phyloP scores from a whole-genome alignment of 257 asterid genomes.

The Prunella vulgaris region DNA sequence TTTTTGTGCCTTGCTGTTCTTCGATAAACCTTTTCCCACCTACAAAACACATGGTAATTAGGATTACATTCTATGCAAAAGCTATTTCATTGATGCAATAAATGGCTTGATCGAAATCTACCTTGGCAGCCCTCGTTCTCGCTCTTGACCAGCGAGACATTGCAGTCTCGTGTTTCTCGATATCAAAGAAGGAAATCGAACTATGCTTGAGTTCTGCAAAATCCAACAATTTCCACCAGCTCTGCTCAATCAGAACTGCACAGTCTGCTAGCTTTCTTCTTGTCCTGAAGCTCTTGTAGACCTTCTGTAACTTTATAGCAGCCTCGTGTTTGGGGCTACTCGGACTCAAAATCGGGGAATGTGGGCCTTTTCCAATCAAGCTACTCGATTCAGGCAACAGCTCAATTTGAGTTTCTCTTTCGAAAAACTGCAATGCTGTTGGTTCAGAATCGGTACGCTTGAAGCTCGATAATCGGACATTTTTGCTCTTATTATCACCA shows the following conservation, averaged over 20 bases:
- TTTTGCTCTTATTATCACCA: slow-evolving; percentile 25
- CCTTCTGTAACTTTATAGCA: slow-evolving; percentile 84
- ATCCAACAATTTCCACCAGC: slow-evolving; percentile 95
- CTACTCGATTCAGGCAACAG: slow-evolving; percentile 27
- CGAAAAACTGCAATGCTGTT: neutral
- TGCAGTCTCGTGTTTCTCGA: slow-evolving; percentile 87
- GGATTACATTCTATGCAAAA: neutral
- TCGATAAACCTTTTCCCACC: slow-evolving; percentile 93
- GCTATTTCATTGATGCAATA: neutral
- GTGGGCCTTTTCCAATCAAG: slow-evolving; percentile 11
- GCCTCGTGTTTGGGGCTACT: slow-evolving; percentile 71
- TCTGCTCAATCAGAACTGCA: slow-evolving; percentile 86
- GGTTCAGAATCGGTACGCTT: slow-evolving; percentile 32
- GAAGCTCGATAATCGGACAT: slow-evolving; percentile 34
- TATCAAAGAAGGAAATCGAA: slow-evolving; percentile 82
- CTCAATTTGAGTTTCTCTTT: slow-evolving; percentile 20
- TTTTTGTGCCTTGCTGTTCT: slow-evolving; percentile 82
- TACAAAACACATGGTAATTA: slow-evolving; percentile 21
- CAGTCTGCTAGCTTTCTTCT: slow-evolving; percentile 92
- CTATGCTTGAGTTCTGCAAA: slow-evolving; percentile 90
- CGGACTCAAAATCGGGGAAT: slow-evolving; percentile 32
- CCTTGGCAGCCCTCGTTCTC: slow-evolving; percentile 95
- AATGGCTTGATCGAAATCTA: slow-evolving; percentile 13
- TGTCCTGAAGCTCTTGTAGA: slow-evolving; percentile 84
- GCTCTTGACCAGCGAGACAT: slow-evolving; percentile 93